Evolutionary conservation across 2,329 filamentous ascomycete species (phyloP), one percentile per base, ranked within the genome.

Genomic region (Epichloe hybrida): DNA sequence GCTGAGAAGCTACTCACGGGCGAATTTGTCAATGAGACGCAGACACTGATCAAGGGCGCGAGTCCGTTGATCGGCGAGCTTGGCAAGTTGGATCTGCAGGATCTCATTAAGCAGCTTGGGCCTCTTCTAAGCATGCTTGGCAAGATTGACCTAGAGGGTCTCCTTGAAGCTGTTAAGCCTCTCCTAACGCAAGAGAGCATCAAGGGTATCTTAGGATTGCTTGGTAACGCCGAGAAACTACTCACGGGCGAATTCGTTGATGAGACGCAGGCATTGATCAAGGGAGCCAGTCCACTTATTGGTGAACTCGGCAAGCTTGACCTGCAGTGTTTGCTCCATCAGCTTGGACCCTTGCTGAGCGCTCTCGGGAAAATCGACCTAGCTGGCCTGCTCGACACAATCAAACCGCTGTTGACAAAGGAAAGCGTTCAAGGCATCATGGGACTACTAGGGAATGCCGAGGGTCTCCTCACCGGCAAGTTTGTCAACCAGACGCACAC

Each of bases 361-460:
- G 57, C 60, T 11, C 54, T 67, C 1, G 50, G 56, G 15, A 57
- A 66, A 23, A 49, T 68, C 8, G 63, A 69, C 37, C 56, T 69
- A 27, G 59, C 62, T 43, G 59, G 63, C 12, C 48, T 69, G 1
- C 55, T 67, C 17, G 57, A 65, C 4, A 59, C 63, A 2, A 49
- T 69, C 5, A 52, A 56, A 8, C 68, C 67, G 5, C 53, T 70
- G 0, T 58, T 70, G 13, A 65, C 62, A 0, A 59, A 63, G 1
- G 52, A 62, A 6, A 62, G 62, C 0, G 56, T 70, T 15, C 57
- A 61, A 48, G 65, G 63, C 5, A 57, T 70, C 3, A 57, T 67
- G 2, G 64, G 62, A 2, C 58, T 68, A 0, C 52, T 68, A 1
- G 57, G 49, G 8, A 69, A 69, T 31, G 67, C 66, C 2, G 66